Evolutionary conservation across 257 asterid genomes (phyloP), one percentile per base, ranked within the genome.

Genomic region (Orobanche coerulescens): DNA sequence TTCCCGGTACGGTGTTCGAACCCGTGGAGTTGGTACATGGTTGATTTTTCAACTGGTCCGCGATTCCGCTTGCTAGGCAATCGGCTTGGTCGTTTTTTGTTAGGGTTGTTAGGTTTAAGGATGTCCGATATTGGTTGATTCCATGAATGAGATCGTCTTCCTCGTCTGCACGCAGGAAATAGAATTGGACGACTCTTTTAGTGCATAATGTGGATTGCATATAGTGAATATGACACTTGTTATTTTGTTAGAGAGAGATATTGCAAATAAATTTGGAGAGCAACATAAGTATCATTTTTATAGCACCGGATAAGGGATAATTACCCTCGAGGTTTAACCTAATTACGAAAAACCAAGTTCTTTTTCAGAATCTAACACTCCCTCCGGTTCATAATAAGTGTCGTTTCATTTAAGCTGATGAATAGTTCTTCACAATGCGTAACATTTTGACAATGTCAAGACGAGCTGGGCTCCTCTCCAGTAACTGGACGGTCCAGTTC

Each of bases 11-110:
- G 6, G 95, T 82, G 74, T 84, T 75, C 73, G 96, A 49, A 11
- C 98, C 98, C 1, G 95, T 84, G 6, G 75, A 39, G 87, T 88
- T 88, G 58, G 95, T 85, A 44, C 98, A 92, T 0, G 90, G 88
- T 66, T 85, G 96, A 58, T 68, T 55, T 59, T 76, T 82, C 74
- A 88, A 85, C 58, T 76, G 81, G 65, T 81, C 80, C 0, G 95
- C 94, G 12, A 92, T 31, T 75, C 86, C 88, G 49, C 75, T 71
- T 0, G 96, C 94, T 4, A 92, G 88, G 86, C 98, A 88, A 20
- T 84, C 81, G 50, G 96, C 98, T 55, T 87, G 74, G 54, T 84
- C 93, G 26, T 79, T 84, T 75, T 84, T 66, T 37, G 80, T 78
- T 39, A 92, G 78, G 7, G 80, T 24, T 20, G 93, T 78, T 74